Base-by-base conservation (phyloP, 345 rosid species). In the Eucalyptus albens region DNA sequence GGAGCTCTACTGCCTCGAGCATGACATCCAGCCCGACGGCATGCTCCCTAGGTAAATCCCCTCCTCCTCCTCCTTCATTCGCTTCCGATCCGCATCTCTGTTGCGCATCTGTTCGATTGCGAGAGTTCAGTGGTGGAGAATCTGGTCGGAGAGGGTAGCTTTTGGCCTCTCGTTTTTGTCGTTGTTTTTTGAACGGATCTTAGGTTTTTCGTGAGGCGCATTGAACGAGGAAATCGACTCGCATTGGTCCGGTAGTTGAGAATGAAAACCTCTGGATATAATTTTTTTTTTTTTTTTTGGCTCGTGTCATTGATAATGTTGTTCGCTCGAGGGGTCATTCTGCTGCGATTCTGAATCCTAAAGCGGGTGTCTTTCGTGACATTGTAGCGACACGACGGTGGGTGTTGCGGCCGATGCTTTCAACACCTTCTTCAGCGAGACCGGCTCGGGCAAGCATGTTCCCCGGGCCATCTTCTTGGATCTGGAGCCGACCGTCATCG, bases 1-100 rank as follows among this genome's bases (percentile, higher is more conserved):
- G 96, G 96, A 94, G 93, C 94, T 93, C 51, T 93, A 93, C 87
- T 93, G 94, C 89, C 93, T 94, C 89, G 96, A 94, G 89, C 96
- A 94, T 93, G 95, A 93, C 60, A 95, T 95, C 88, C 94, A 93
- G 87, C 95, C 95, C 2, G 96, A 95, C 88, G 96, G 96, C 5
- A 95, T 93, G 92, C 93, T 95, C 95, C 95, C 96, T 1, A 93
- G 96, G 96, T 95, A 88, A 50, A 12, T 50, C 15, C 40, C 22
- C 69, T 59, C 8, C 67, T 33, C 27, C 12, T 33, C 31, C 22
- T 56, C n/a, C 77, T 10, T 33, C 33, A 19, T 37, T 81, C 3
- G 37, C 27, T 31, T 37, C 19, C 69, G 82, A 59, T 37, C 50
- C 24, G 33, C 44, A 50, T 45, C 27, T 21, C 40, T 7, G 59